Percentiles rank a stretch among this genome's conserved stretches.
Evolutionary conservation across 1,139 yeast species (phyloP).

Genomic region (Suhomyces atakaporum): DNA sequence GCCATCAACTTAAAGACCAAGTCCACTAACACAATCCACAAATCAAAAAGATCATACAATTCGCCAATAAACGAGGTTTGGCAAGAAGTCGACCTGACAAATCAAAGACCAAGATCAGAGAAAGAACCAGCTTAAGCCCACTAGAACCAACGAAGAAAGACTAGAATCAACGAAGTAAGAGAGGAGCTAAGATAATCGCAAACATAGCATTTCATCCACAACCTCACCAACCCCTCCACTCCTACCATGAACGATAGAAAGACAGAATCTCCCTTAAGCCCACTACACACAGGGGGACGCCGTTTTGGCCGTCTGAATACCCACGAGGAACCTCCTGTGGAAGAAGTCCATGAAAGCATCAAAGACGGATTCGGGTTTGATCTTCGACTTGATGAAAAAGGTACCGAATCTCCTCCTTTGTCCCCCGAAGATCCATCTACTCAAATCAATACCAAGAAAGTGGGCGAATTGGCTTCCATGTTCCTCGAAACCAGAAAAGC

Average conservation of each 20-base stretch:
- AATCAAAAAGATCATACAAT: too few relatives aligned
- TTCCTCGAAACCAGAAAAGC: slow-evolving; percentile 46
- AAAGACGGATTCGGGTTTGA: slow-evolving; percentile 9
- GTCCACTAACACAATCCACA: too few relatives aligned
- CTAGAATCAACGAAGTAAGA: too few relatives aligned
- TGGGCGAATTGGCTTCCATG: slow-evolving; percentile 44
- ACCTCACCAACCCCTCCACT: too few relatives aligned
- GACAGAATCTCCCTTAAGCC: slow-evolving; percentile 5
- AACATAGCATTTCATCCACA: too few relatives aligned
- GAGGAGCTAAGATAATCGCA: too few relatives aligned
- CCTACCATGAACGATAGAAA: neutral
- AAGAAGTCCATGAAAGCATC: slow-evolving; percentile 2
- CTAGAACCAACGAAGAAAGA: too few relatives aligned
- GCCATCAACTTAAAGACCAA: too few relatives aligned
- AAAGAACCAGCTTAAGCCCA: too few relatives aligned
- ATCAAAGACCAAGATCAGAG: too few relatives aligned
- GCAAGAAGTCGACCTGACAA: too few relatives aligned
- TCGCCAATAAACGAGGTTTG: too few relatives aligned
- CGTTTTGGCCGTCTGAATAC: slow-evolving; percentile 1
- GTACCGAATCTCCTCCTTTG: neutral
- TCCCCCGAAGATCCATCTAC: slow-evolving; percentile 3
- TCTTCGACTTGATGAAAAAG: slow-evolving; percentile 3
- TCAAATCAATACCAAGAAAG: slow-evolving; percentile 32
- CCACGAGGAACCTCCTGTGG: slow-evolving; percentile 2
- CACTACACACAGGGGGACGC: slow-evolving; percentile 4